Conservation (phyloP, 2,329 filamentous ascomycete species). For the Trichoderma sp. region DNA sequence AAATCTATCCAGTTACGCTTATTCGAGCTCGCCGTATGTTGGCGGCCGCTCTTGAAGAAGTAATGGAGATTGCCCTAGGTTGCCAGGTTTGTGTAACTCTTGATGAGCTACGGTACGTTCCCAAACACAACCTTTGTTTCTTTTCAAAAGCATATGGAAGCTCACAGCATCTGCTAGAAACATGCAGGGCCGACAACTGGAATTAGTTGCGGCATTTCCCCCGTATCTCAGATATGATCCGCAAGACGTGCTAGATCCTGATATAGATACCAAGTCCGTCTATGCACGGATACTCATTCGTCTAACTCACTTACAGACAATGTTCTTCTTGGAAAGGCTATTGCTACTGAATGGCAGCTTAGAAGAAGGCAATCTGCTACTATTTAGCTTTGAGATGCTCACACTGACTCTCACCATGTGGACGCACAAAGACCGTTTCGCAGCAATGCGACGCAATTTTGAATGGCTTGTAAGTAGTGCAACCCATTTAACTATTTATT, state of each 20-base stretch:
- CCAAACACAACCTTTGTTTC: no score
- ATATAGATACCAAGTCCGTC: slow-evolving; percentile 31
- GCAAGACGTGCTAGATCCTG: slow-evolving; percentile 36
- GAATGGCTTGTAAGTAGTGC: slow-evolving; percentile 45
- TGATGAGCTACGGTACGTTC: slow-evolving; percentile 2
- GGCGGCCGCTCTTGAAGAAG: slow-evolving; percentile 53
- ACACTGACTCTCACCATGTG: slow-evolving; percentile 45
- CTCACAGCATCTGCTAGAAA: neutral
- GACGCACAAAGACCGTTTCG: slow-evolving; percentile 48
- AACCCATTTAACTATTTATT: no score
- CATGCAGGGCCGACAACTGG: neutral
- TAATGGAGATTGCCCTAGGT: slow-evolving; percentile 55
- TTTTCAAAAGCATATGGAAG: neutral
- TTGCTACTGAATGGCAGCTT: slow-evolving; percentile 44
- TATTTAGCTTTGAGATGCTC: slow-evolving; percentile 48
- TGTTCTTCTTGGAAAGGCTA: slow-evolving; percentile 58
- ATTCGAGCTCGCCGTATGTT: slow-evolving; percentile 47
- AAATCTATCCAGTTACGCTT: slow-evolving; percentile 44
- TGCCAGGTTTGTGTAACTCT: slow-evolving; percentile 10
- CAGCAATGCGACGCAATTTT: slow-evolving; percentile 41
- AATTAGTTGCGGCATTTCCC: slow-evolving; percentile 25
- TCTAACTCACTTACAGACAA: slow-evolving; percentile 53
- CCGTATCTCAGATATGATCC: slow-evolving; percentile 38
- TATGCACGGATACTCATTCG: slow-evolving; percentile 47
- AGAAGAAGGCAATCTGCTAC: slow-evolving; percentile 40